Evolutionary conservation across 2,329 filamentous ascomycete genomes (phyloP).

Genomic region (Monilinia polystroma): DNA sequence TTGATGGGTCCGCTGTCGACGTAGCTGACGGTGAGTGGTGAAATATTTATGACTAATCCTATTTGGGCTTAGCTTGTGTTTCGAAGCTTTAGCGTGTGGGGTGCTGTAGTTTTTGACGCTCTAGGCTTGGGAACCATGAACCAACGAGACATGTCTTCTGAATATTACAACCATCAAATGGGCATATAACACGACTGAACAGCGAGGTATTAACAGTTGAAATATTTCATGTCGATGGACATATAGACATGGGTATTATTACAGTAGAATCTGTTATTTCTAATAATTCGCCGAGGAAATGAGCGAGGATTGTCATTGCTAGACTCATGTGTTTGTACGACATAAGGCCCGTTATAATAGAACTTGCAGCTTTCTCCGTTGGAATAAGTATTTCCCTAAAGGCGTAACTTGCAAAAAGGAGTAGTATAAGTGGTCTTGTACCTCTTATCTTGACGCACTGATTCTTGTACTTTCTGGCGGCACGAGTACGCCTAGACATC

Average conservation of each 20-base stretch:
- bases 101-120: no score
- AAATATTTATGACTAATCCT: not conserved
- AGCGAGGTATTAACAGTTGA: not conserved
- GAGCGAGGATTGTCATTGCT: no score
- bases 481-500: not conserved
- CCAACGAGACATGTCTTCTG: no score
- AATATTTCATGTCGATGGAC: not conserved
- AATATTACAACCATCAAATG: not conserved
- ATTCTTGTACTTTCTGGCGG: not conserved
- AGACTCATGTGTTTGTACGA: no score
- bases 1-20: slow-evolving; percentile 11
- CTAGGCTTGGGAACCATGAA: no score
- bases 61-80: not conserved
- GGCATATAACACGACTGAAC: slow-evolving; percentile 12
- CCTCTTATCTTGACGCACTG: not conserved
- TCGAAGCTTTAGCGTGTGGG: no score
- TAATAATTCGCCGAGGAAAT: not conserved
- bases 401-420: no score
- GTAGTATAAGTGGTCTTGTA: not conserved
- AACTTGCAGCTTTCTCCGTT: no score
- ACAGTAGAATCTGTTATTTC: not conserved
- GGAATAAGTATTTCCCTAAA: no score
- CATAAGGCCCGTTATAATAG: no score
- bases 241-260: not conserved
- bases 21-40: slow-evolving; percentile 22